Conservation (phyloP, 306 rosid species). For the Fragaria iinumae region DNA sequence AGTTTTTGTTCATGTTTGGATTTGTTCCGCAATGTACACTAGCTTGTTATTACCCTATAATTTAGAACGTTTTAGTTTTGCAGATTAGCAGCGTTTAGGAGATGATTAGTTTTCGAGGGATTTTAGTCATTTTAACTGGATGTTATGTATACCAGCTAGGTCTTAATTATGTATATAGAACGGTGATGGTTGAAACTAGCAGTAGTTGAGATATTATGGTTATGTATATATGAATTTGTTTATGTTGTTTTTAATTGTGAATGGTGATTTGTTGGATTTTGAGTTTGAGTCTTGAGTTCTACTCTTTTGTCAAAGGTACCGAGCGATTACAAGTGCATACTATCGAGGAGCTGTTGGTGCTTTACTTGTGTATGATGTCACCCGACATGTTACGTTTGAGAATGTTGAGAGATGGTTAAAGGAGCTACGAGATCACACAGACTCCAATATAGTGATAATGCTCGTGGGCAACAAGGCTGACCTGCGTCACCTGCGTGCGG, state of each 20-base stretch:
- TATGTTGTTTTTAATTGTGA: slow-evolving; percentile 9
- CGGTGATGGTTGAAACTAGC: too few relatives aligned
- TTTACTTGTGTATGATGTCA: slow-evolving; percentile 54
- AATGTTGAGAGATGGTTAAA: slow-evolving; percentile 63
- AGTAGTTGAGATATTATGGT: too few relatives aligned
- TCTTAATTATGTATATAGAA: too few relatives aligned
- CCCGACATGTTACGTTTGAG: slow-evolving; percentile 53
- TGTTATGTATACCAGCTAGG: too few relatives aligned
- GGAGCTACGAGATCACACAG: slow-evolving; percentile 64
- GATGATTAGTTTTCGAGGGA: too few relatives aligned
- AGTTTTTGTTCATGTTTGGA: background rate
- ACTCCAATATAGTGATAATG: slow-evolving; percentile 54
- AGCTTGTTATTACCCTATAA: too few relatives aligned
- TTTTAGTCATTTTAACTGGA: too few relatives aligned
- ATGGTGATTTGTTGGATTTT: background rate
- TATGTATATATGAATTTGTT: background rate
- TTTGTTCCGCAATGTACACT: too few relatives aligned
- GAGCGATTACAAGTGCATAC: slow-evolving; percentile 62
- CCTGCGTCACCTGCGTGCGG: slow-evolving; percentile 51
- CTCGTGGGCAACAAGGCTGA: slow-evolving; percentile 60
- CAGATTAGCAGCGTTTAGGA: too few relatives aligned
- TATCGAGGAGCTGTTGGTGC: slow-evolving; percentile 62
- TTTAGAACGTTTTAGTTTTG: background rate
- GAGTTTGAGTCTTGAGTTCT: background rate
- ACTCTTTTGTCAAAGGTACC: slow-evolving; percentile 36